Conservation (phyloP, 164 flowering plant species). For the Chimonanthus salicifolius region DNA sequence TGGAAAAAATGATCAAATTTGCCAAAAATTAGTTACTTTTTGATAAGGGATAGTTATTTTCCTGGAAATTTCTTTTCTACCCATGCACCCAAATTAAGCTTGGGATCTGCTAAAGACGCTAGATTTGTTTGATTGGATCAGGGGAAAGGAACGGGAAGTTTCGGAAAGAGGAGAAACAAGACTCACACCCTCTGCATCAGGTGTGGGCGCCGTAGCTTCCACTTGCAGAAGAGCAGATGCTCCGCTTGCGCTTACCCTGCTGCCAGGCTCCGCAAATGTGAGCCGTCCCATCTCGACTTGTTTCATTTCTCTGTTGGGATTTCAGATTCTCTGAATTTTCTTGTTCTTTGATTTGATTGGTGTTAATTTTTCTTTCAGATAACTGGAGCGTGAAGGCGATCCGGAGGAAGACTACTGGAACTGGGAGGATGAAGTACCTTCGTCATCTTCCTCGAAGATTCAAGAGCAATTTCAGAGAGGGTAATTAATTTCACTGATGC, state of each 20-base stretch:
- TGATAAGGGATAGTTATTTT: no score
- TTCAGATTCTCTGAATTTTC: background rate
- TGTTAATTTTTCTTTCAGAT: conserved; percentile 21
- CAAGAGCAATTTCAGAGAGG: conserved; percentile 68
- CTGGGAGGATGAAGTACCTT: conserved; percentile 63
- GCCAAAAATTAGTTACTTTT: no score
- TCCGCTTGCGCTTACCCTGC: conserved; percentile 39
- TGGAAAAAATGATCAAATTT: no score
- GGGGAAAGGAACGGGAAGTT: conserved; percentile 48
- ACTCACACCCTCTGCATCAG: conserved; percentile 47
- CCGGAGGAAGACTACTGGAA: conserved; percentile 63
- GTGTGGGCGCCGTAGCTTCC: conserved; percentile 47
- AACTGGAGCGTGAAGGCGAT: conserved; percentile 73
- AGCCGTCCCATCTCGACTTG: background rate
- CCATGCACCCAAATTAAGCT: no score
- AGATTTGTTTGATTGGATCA: background rate
- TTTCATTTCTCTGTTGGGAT: background rate
- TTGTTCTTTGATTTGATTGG: background rate
- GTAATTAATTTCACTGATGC: conserved; percentile 15
- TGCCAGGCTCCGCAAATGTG: conserved; percentile 34
- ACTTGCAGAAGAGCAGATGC: conserved; percentile 49
- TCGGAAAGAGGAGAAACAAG: conserved; percentile 50
- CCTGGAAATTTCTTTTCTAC: no score
- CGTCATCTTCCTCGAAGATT: conserved; percentile 52
- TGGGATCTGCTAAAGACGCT: background rate